phyloP scores from a whole-genome alignment of 2,329 filamentous ascomycete genomes.

The Aureobasidium melanogenum region DNA sequence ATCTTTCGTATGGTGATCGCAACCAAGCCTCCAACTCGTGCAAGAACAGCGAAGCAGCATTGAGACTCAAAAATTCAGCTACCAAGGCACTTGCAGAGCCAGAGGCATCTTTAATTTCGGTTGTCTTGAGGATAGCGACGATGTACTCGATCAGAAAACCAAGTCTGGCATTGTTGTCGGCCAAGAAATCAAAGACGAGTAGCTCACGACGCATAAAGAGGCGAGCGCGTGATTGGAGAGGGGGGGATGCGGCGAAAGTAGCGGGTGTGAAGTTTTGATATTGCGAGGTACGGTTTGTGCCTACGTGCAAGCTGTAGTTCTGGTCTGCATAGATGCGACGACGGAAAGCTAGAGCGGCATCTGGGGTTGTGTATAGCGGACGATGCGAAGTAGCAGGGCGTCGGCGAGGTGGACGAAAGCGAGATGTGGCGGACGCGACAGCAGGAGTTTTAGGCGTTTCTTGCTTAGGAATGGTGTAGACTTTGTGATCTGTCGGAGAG shows the following conservation, averaged over 20 bases:
- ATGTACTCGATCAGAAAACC: constrained; percentile 85
- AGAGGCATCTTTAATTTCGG: constrained; percentile 69
- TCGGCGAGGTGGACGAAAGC: neutral
- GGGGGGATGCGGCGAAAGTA: constrained; percentile 53
- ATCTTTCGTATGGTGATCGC: constrained; percentile 63
- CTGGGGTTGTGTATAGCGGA: constrained; percentile 10
- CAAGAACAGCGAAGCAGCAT: constrained; percentile 65
- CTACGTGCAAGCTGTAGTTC: constrained; percentile 72
- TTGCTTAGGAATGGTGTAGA: constrained; percentile 42
- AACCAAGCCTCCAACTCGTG: constrained; percentile 81
- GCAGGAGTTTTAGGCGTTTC: constrained; percentile 4
- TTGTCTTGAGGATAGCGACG: constrained; percentile 69
- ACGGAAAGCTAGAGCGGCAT: constrained; percentile 47
- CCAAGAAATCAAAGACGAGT: constrained; percentile 69
- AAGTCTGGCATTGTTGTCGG: constrained; percentile 47
- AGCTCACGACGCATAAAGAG: constrained; percentile 79
- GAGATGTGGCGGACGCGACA: neutral
- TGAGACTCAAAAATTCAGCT: constrained; percentile 65
- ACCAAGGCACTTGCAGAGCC: constrained; percentile 75
- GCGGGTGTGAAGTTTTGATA: constrained; percentile 66
- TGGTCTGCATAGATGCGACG: constrained; percentile 63
- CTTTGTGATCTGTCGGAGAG: constrained; percentile 46
- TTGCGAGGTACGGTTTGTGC: constrained; percentile 66
- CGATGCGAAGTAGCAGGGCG: neutral
- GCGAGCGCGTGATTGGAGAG: constrained; percentile 66